These are phyloP conservation scores for Phellopilus nigrolimitatus DNA, from an alignment of 1,284 basidiomycete genomes.

Conservation along the genomic window DNA sequence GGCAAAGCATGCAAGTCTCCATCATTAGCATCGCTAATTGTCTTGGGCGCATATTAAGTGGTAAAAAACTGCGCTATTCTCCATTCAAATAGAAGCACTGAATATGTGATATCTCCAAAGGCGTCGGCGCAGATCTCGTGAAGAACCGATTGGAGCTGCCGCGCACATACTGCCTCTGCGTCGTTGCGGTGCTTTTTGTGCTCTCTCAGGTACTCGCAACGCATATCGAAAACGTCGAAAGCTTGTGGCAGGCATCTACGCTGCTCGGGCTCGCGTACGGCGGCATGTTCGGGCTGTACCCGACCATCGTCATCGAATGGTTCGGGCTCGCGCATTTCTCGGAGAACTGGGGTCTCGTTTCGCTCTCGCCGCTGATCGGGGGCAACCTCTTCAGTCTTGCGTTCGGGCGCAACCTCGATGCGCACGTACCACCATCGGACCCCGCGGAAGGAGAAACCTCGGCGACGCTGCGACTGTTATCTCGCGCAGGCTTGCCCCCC, in stretches of 20 bases:
- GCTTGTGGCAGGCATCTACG: constrained; percentile 74
- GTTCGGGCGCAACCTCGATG: constrained; percentile 78
- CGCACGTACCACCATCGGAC: constrained; percentile 41
- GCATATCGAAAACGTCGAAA: constrained; percentile 50
- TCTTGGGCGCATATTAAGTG: constrained; percentile 73
- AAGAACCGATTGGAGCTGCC: constrained; percentile 58
- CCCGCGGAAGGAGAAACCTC: constrained; percentile 9
- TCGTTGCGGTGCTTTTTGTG: constrained; percentile 65
- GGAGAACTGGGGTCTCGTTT: constrained; percentile 84
- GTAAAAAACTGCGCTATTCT: constrained; percentile 39
- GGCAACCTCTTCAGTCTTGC: constrained; percentile 83
- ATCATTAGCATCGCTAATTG: constrained; percentile 84
- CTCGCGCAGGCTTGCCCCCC: constrained; percentile 28
- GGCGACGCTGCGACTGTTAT: background rate
- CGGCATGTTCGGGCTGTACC: constrained; percentile 70
- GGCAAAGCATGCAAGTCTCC: constrained; percentile 86
- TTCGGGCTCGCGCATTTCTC: constrained; percentile 76
- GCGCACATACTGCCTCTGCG: constrained; percentile 65
- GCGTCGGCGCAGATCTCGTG: constrained; percentile 69
- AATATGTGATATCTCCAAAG: constrained; percentile 29
- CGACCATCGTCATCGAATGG: constrained; percentile 80
- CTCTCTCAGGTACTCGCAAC: constrained; percentile 62
- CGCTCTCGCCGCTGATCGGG: constrained; percentile 72
- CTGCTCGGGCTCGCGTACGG: constrained; percentile 76
- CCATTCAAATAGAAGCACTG: background rate